These are phyloP conservation scores for Aspergillus aculeatus DNA, from an alignment of 2,329 filamentous ascomycete species.

Conservation along the genomic window DNA sequence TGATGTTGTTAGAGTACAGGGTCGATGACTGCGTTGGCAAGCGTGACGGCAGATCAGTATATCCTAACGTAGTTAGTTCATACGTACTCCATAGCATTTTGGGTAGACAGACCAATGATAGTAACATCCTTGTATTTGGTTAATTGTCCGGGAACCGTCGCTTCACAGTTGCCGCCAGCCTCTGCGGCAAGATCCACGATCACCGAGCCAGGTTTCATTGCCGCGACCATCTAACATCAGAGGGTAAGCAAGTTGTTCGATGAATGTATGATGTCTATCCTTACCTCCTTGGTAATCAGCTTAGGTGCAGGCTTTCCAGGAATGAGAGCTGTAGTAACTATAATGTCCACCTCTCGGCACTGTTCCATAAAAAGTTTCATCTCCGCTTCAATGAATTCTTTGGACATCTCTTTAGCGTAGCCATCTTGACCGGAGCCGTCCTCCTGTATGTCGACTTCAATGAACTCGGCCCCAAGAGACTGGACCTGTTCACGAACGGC, in stretches of 20 bases:
- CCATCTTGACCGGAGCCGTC: slow-evolving; percentile 81
- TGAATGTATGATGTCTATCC: not conserved
- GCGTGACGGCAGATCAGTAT: slow-evolving; percentile 83
- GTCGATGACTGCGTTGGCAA: slow-evolving; percentile 87
- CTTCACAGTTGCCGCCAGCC: slow-evolving; percentile 83
- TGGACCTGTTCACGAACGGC: slow-evolving; percentile 87
- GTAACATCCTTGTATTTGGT: slow-evolving; percentile 73
- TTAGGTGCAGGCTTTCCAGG: slow-evolving; percentile 80
- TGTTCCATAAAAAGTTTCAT: slow-evolving; percentile 92
- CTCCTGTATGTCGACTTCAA: slow-evolving; percentile 81
- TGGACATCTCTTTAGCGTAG: slow-evolving; percentile 92
- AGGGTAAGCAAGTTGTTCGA: slow-evolving; percentile 6
- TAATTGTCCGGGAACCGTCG: slow-evolving; percentile 71
- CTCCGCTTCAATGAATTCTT: slow-evolving; percentile 87
- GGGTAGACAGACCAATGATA: slow-evolving; percentile 64
- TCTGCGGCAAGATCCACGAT: slow-evolving; percentile 86
- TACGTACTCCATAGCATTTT: not conserved
- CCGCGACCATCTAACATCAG: slow-evolving; percentile 63
- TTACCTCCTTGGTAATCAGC: slow-evolving; percentile 70
- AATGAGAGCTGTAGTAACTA: slow-evolving; percentile 89
- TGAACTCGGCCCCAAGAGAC: slow-evolving; percentile 83
- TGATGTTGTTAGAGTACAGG: slow-evolving; percentile 91
- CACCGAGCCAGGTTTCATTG: slow-evolving; percentile 88
- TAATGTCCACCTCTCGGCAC: slow-evolving; percentile 83
- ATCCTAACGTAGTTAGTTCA: slow-evolving; percentile 50